Percentiles rank a stretch among this genome's conserved stretches.
phyloP scores from a whole-genome alignment of 805 yeast genomes.

The Barnettozyma wickerhamii region DNA sequence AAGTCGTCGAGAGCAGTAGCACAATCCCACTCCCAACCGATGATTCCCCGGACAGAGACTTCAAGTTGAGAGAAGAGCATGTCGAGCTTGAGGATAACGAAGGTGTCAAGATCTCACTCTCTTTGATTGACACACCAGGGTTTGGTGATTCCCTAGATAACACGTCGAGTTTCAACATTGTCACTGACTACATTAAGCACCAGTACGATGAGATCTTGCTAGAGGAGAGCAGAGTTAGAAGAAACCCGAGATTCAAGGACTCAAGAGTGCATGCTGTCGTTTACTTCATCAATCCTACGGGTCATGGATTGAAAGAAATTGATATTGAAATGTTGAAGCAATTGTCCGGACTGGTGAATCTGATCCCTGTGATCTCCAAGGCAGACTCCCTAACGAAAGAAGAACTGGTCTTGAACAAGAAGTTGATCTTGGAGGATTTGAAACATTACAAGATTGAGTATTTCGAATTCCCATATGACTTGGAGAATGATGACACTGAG shows the following conservation, averaged over 20 bases:
- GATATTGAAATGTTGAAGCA: conserved; percentile 77
- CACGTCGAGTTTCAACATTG: conserved; percentile 57
- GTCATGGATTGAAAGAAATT: conserved; percentile 73
- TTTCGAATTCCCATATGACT: conserved; percentile 66
- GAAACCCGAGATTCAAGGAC: conserved; percentile 83
- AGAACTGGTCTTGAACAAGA: conserved; percentile 72
- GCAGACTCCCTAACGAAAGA: conserved; percentile 80
- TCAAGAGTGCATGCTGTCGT: conserved; percentile 75
- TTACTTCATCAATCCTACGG: conserved; percentile 79
- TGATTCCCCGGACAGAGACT: conserved; percentile 41
- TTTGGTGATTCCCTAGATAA: conserved; percentile 75
- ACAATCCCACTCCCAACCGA: conserved; percentile 55
- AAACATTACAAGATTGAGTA: conserved; percentile 65
- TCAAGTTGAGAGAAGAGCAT: conserved; percentile 68
- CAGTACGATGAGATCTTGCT: conserved; percentile 79
- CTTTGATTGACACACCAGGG: conserved; percentile 79
- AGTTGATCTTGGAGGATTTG: conserved; percentile 72
- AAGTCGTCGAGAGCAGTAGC: conserved; percentile 70
- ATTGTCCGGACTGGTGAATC: conserved; percentile 74
- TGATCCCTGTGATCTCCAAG: conserved; percentile 83
- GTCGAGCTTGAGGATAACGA: conserved; percentile 86
- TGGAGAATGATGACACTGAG: conserved; percentile 51
- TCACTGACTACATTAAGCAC: conserved; percentile 75
- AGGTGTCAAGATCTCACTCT: conserved; percentile 74
- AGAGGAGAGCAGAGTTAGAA: conserved; percentile 75